Evolutionary conservation across 352 stramenopile species (phyloP).

Genomic region (Thalassiosira exigua): DNA sequence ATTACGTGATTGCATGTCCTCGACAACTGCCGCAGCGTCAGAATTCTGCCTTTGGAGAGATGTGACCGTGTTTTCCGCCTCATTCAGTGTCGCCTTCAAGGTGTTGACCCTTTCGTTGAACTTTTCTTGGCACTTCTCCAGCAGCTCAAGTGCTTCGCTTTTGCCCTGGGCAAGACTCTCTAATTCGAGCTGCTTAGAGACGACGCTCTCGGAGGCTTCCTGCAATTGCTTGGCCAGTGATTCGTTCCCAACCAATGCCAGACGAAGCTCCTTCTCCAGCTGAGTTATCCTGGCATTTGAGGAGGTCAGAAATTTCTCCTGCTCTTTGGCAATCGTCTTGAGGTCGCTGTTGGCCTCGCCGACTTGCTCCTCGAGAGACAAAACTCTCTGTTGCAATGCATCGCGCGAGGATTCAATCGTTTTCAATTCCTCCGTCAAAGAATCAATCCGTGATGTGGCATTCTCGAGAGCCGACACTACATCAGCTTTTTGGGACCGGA

Average conservation of each 20-base stretch:
- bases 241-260: constrained; percentile 34
- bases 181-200: constrained; percentile 25
- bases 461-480: constrained; percentile 20
- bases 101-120: constrained; percentile 32
- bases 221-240: constrained; percentile 42
- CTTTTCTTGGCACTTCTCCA: constrained; percentile 20
- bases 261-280: constrained; percentile 31
- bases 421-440: constrained; percentile 11
- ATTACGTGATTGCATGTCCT: constrained; percentile 21
- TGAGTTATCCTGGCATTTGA: constrained; percentile 8
- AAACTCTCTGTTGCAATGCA: too few species aligned
- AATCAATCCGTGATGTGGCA: constrained; percentile 7
- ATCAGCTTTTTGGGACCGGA: constrained; percentile 34
- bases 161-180: constrained; percentile 28
- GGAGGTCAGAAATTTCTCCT: constrained; percentile 5
- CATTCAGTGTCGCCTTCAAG: constrained; percentile 19
- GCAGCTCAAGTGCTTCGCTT: constrained; percentile 14
- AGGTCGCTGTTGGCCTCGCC: not conserved
- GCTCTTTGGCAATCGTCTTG: not conserved
- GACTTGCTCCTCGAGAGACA: too few species aligned
- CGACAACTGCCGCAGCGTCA: constrained; percentile 20
- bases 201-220: constrained; percentile 27
- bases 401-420: too few species aligned
- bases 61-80: constrained; percentile 16
- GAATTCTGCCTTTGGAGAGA: constrained; percentile 34